Evolutionary conservation across 331 rosid species (phyloP).

Genomic region (Dryas integrifolia): DNA sequence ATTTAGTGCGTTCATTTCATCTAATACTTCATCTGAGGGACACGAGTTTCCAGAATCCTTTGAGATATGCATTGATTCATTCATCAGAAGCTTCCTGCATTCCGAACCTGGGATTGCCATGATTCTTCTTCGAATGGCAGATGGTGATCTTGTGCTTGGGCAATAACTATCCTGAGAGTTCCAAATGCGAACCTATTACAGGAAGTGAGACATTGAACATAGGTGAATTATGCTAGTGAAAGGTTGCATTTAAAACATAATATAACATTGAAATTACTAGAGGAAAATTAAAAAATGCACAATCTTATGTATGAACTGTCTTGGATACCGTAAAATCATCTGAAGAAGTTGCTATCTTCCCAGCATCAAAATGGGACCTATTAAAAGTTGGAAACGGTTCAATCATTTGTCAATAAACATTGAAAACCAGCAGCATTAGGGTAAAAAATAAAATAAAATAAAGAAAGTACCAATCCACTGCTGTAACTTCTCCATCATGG

Average conservation of each 20-base stretch:
- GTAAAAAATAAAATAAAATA: slow-evolving; percentile 11
- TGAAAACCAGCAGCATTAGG: slow-evolving; percentile 17
- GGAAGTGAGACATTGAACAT: slow-evolving; percentile 7
- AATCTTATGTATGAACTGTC: background rate
- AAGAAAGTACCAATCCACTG: slow-evolving; percentile 68
- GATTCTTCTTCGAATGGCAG: slow-evolving; percentile 63
- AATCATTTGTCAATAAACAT: background rate
- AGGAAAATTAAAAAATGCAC: background rate
- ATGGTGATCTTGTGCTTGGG: slow-evolving; percentile 38
- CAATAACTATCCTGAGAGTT: slow-evolving; percentile 38
- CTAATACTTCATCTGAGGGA: slow-evolving; percentile 23
- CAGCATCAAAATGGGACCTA: slow-evolving; percentile 68
- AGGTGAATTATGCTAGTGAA: background rate
- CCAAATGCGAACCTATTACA: slow-evolving; percentile 72
- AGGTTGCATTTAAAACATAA: background rate
- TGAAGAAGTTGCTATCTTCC: slow-evolving; percentile 77
- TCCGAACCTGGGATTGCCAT: slow-evolving; percentile 68
- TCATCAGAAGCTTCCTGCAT: slow-evolving; percentile 42
- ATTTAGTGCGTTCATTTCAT: slow-evolving; percentile 15
- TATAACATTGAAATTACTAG: background rate
- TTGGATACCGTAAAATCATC: slow-evolving; percentile 83
- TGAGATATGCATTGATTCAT: slow-evolving; percentile 26
- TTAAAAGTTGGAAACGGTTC: slow-evolving; percentile 1
- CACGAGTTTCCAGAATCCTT: slow-evolving; percentile 22
- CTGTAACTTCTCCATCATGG: slow-evolving; percentile 82